Evolutionary conservation across 176 grass and related monocot species (phyloP).

Genomic region (Tuctoria greenei): DNA sequence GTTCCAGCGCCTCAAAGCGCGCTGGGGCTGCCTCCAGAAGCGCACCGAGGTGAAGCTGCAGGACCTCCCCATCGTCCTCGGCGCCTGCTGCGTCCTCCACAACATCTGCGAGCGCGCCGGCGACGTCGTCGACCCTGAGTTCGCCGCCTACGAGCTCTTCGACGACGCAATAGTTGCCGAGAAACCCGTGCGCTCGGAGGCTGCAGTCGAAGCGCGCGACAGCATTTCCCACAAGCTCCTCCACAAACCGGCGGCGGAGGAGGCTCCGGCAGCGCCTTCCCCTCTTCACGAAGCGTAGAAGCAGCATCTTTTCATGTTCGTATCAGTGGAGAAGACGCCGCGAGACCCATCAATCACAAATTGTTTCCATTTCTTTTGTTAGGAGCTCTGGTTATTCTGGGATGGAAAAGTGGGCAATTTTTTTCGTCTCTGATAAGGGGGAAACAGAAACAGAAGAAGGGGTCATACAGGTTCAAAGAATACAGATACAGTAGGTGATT

Average conservation of each 20-base stretch:
- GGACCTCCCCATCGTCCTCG: constrained; percentile 68
- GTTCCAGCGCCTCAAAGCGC: constrained; percentile 59
- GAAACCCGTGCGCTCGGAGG: constrained; percentile 51
- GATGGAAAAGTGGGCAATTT: constrained; percentile 23
- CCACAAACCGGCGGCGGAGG: constrained; percentile 33
- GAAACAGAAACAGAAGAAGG: neutral
- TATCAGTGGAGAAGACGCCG: neutral
- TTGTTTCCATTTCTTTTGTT: neutral
- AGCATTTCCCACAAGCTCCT: constrained; percentile 69
- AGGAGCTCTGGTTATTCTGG: constrained; percentile 5
- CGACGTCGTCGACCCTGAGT: constrained; percentile 49
- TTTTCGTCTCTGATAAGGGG: constrained; percentile 19
- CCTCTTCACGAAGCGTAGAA: constrained; percentile 2
- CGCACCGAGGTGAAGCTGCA: constrained; percentile 76
- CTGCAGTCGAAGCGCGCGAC: constrained; percentile 51
- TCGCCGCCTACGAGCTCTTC: constrained; percentile 33
- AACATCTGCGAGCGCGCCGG: constrained; percentile 82
- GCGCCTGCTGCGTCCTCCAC: constrained; percentile 82
- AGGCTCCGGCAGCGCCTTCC: constrained; percentile 1
- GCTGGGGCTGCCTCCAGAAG: constrained; percentile 80
- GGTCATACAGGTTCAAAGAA: constrained; percentile 3
- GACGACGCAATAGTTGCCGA: constrained; percentile 67
- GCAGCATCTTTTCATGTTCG: neutral
- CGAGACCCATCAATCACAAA: neutral
- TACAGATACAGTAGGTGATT: constrained; percentile 23